Conservation (phyloP, 208 protist genomes). For the Tetramitus jugosus region DNA sequence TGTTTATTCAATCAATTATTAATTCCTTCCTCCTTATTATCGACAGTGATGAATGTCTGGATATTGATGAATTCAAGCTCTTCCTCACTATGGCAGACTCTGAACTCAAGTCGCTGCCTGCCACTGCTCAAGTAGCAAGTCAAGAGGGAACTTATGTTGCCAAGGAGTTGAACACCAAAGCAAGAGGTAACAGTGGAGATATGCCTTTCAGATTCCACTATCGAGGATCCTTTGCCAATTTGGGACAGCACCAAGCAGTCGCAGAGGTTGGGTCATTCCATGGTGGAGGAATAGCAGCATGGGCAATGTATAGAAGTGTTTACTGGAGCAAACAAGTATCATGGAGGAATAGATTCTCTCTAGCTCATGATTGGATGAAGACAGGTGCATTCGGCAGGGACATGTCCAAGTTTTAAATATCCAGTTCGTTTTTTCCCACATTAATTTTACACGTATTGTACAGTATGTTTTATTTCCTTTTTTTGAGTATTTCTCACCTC, state of each 20-base stretch:
- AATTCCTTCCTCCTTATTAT: no score
- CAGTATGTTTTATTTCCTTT: no score
- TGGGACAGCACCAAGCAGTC: not conserved
- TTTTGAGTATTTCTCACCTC: no score
- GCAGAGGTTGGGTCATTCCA: not conserved
- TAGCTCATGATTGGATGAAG: no score
- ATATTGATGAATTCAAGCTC: not conserved
- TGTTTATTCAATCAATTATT: no score
- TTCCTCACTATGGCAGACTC: not conserved
- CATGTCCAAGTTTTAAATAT: no score
- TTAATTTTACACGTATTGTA: no score
- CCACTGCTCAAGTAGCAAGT: not conserved
- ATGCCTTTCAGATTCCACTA: not conserved
- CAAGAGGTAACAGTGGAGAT: not conserved
- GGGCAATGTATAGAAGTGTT: not conserved
- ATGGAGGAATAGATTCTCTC: conserved; percentile 7
- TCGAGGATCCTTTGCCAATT: not conserved
- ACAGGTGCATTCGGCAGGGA: no score
- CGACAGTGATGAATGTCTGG: not conserved
- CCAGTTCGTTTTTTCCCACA: no score
- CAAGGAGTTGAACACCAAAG: not conserved
- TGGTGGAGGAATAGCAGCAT: not conserved
- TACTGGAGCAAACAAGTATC: conserved; percentile 8
- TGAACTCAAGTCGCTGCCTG: not conserved
- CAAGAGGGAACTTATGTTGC: not conserved